Percentiles rank a stretch among this genome's conserved stretches.
Evolutionary conservation across 2,329 filamentous ascomycete species (phyloP).

Genomic region (Ascochyta fabae): DNA sequence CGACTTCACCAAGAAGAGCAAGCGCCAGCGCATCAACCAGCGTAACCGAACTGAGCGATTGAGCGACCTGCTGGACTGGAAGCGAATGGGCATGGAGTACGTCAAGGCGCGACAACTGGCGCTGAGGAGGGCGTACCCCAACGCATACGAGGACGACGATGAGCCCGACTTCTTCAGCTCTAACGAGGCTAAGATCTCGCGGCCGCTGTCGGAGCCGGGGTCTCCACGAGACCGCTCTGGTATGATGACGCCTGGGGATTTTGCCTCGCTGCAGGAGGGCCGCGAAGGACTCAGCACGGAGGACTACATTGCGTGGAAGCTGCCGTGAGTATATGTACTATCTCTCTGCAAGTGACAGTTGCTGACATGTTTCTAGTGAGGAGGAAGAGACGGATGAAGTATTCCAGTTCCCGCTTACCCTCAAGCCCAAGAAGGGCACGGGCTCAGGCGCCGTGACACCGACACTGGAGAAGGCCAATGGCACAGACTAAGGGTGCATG

Average conservation of each 20-base stretch:
- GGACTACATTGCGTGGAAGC: constrained; percentile 97
- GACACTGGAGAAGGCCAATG: constrained; percentile 38
- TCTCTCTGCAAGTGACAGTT: neutral
- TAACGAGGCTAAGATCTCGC: constrained; percentile 92
- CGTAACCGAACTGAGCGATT: constrained; percentile 94
- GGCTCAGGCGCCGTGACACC: constrained; percentile 42
- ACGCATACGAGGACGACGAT: constrained; percentile 77
- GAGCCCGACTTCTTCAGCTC: constrained; percentile 91
- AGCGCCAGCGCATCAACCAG: constrained; percentile 97
- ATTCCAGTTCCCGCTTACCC: constrained; percentile 73
- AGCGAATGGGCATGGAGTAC: constrained; percentile 99
- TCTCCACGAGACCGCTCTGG: constrained; percentile 88
- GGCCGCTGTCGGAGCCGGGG: constrained; percentile 91
- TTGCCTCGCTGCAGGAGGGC: constrained; percentile 93
- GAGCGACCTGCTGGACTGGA: constrained; percentile 96
- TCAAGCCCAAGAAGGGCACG: constrained; percentile 57
- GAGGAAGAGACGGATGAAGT: constrained; percentile 92
- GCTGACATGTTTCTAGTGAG: constrained; percentile 57
- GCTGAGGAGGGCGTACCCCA: constrained; percentile 87
- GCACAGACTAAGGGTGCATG: constrained; percentile 26
- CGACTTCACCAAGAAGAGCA: constrained; percentile 91
- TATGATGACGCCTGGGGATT: constrained; percentile 99
- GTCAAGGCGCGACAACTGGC: constrained; percentile 96
- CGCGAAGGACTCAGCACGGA: constrained; percentile 92
- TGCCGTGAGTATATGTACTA: constrained; percentile 75